Percentiles rank a stretch among this genome's conserved stretches.
Conservation (phyloP, 2,329 filamentous ascomycete genomes). For the Didymella keratinophila region DNA sequence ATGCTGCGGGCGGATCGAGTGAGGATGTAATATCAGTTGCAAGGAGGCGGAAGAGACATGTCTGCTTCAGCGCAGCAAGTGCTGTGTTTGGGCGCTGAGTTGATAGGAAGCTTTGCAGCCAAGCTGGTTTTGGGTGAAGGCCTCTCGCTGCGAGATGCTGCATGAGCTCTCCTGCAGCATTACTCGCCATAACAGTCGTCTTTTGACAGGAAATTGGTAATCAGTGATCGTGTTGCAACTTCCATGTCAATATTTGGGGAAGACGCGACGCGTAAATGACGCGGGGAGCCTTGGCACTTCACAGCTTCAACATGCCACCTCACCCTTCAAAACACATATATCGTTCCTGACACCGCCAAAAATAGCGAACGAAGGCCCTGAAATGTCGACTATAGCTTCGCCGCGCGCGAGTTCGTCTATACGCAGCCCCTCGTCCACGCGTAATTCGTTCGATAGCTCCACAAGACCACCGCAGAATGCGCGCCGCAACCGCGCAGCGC, state of each 20-base stretch:
- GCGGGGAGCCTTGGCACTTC: slow-evolving; percentile 32
- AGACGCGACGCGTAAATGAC: slow-evolving; percentile 38
- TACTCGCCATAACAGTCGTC: slow-evolving; percentile 36
- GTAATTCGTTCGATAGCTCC: slow-evolving; percentile 69
- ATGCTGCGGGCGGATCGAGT: slow-evolving; percentile 51
- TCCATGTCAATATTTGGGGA: neutral
- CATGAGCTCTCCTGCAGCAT: slow-evolving; percentile 51
- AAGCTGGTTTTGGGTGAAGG: slow-evolving; percentile 64
- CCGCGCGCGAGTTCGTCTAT: slow-evolving; percentile 67
- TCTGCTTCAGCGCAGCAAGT: slow-evolving; percentile 76
- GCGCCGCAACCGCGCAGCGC: slow-evolving; percentile 79
- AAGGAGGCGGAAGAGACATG: slow-evolving; percentile 81
- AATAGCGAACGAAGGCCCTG: slow-evolving; percentile 8
- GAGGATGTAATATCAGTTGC: slow-evolving; percentile 76
- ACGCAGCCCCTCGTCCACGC: slow-evolving; percentile 76
- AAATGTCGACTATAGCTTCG: slow-evolving; percentile 67
- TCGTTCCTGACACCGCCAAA: neutral
- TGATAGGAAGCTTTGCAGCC: slow-evolving; percentile 70
- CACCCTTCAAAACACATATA: slow-evolving; percentile 1
- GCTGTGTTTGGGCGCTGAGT: slow-evolving; percentile 65
- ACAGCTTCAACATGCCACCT: slow-evolving; percentile 11
- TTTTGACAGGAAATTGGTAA: neutral
- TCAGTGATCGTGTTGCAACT: neutral
- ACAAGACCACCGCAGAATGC: slow-evolving; percentile 51
- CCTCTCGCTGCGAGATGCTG: slow-evolving; percentile 65